Evolutionary conservation across 257 asterid genomes (phyloP).

Genomic region (Scutellaria galericulata): DNA sequence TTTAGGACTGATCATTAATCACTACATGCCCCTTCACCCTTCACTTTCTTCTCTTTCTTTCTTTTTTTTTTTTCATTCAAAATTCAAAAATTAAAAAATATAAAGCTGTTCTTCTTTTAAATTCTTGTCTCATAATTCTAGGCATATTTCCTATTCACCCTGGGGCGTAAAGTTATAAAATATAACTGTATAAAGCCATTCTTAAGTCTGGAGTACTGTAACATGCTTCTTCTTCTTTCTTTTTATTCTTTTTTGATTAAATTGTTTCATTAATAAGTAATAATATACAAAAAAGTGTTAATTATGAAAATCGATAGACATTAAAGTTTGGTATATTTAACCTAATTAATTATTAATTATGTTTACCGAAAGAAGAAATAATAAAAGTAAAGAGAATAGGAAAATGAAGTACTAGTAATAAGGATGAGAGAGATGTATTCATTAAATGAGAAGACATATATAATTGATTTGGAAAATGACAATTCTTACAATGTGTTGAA

Average conservation of each 20-base stretch:
- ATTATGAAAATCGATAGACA: too few species aligned
- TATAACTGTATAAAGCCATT: neutral
- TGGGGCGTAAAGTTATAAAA: neutral
- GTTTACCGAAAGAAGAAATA: too few species aligned
- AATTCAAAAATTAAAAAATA: neutral
- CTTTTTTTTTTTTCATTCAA: neutral
- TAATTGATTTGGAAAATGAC: slow-evolving; percentile 44
- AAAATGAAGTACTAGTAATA: too few species aligned
- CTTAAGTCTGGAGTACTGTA: neutral
- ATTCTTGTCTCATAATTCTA: neutral
- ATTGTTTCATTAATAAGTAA: too few species aligned
- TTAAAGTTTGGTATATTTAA: too few species aligned
- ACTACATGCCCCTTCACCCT: neutral
- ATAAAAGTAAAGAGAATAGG: too few species aligned
- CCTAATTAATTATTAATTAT: too few species aligned
- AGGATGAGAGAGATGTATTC: too few species aligned
- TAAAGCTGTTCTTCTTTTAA: neutral
- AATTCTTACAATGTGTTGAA: slow-evolving; percentile 30
- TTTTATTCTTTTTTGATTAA: too few species aligned
- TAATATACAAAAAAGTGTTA: too few species aligned
- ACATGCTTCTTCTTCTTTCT: too few species aligned
- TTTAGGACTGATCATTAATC: slow-evolving; percentile 14
- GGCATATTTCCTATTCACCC: neutral
- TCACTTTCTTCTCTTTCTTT: neutral
- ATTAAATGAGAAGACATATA: too few species aligned